A percentile compares a stretch with the other conserved stretches of the same genome.
Conservation (phyloP, 163 green algal species). For the Volvox carteri region DNA sequence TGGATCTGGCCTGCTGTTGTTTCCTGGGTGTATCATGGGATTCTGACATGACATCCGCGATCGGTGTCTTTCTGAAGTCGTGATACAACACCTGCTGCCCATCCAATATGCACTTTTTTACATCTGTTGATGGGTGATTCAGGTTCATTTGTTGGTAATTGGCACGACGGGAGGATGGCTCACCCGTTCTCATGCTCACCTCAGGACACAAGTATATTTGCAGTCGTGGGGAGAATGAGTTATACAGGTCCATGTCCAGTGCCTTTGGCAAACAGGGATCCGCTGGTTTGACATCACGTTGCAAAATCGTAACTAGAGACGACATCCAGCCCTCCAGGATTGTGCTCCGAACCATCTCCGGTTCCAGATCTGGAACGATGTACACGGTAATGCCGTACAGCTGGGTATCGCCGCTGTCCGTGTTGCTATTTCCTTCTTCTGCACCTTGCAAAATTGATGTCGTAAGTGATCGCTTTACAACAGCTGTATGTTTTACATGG, state of each 20-base stretch:
- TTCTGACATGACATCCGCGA: too few species aligned
- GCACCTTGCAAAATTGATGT: background rate
- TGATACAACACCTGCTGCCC: too few species aligned
- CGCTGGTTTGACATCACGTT: background rate
- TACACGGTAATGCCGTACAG: slow-evolving; percentile 4
- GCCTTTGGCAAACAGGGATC: background rate
- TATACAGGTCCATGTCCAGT: background rate
- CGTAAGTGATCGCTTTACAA: background rate
- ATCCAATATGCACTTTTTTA: background rate
- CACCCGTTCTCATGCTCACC: too few species aligned
- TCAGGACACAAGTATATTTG: background rate
- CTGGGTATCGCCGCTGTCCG: background rate
- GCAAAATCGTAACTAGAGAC: background rate
- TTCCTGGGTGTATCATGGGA: too few species aligned
- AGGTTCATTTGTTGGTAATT: too few species aligned
- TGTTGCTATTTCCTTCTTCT: background rate
- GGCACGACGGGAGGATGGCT: too few species aligned
- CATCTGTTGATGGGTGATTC: background rate
- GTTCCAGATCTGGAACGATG: background rate
- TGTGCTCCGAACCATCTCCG: background rate
- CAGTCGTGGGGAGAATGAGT: background rate
- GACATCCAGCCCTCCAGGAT: background rate
- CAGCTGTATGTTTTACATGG: background rate
- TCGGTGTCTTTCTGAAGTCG: too few species aligned
- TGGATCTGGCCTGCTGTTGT: too few species aligned